phyloP scores from a whole-genome alignment of 768 basidiomycete genomes.

The Erythrobasidium yunnanense region DNA sequence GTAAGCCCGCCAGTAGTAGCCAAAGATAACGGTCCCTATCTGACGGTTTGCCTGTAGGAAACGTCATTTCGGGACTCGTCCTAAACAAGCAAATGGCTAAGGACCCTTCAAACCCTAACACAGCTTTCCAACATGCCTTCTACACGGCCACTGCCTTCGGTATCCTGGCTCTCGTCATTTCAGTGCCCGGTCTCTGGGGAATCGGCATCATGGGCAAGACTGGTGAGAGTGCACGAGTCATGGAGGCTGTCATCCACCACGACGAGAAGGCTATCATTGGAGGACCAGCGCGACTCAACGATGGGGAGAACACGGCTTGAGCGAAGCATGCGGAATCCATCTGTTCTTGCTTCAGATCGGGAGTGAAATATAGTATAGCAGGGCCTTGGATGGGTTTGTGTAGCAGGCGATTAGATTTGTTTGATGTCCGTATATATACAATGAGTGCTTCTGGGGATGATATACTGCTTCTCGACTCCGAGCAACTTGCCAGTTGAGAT shows the following conservation, averaged over 20 bases:
- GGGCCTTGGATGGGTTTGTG: too few relatives aligned
- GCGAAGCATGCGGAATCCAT: too few relatives aligned
- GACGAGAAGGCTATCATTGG: slow-evolving; percentile 12
- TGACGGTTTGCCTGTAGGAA: neutral
- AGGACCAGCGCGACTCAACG: too few relatives aligned
- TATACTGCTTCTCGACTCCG: too few relatives aligned
- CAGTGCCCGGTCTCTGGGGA: slow-evolving; percentile 20
- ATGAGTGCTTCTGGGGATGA: too few relatives aligned
- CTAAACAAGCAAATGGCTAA: slow-evolving; percentile 6
- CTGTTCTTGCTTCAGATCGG: too few relatives aligned
- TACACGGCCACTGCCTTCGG: neutral
- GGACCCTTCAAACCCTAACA: neutral
- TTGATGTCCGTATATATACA: too few relatives aligned
- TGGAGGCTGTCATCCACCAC: slow-evolving; percentile 8
- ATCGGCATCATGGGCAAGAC: slow-evolving; percentile 17
- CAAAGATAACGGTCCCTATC: neutral
- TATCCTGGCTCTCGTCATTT: slow-evolving; percentile 3
- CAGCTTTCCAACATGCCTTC: slow-evolving; percentile 1
- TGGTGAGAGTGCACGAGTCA: slow-evolving; percentile 15
- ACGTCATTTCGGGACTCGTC: slow-evolving; percentile 2
- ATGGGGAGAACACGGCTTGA: too few relatives aligned
- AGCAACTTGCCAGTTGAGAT: too few relatives aligned
- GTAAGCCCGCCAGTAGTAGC: neutral
- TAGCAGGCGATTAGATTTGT: too few relatives aligned
- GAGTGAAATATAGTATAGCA: too few relatives aligned